Base-by-base conservation (phyloP, 495 filamentous ascomycete species). In the Lichenothelia convexa region DNA sequence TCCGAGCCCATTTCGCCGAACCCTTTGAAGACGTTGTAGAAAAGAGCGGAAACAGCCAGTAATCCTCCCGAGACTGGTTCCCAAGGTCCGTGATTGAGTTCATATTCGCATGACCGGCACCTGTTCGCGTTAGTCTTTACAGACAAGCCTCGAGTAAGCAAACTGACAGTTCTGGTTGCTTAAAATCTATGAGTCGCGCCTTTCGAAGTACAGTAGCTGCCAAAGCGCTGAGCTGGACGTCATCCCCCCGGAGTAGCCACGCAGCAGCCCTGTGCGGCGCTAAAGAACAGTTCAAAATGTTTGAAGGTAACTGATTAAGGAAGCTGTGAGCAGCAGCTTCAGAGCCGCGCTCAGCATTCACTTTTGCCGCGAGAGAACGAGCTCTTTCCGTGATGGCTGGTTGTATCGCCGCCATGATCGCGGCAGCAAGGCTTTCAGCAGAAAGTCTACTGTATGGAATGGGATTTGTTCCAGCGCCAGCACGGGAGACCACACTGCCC, bases 401-500 rank as follows among this genome's bases (percentile, higher is more conserved):
- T 34, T 44, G 47, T 26, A 63, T 37, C 30, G 55, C 54, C 19
- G 51, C 42, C 27, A 40, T 32, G 37, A 68, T 65, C 3, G 53
- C 57, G 11, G 56, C 50, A 0, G 61, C 59, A 11, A 68, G 44
- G 9, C 44, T 59, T 4, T 59, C 54, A 13, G 53, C 48, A 9
- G 56, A 61, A 9, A 68, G 45, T 19, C 58, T 39, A 39, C 61
- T 63, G 41, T 58, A 51, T 3, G 62, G 51, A 18, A 67, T 50
- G 3, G 65, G 65, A 1, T 45, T 35, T 1, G 65, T 63, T 5
- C 65, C 65, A 18, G 65, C 65, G 8, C 65, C 65, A 18, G 64
- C 62, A 45, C 48, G 46, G n/a, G 55, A 54, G 1, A 70, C 60
- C 68, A 73, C 71, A 13, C 60, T 45, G 11, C 64, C 68, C 68